Conservation (phyloP, 805 yeast genomes). For the Starmerella davenportii region DNA sequence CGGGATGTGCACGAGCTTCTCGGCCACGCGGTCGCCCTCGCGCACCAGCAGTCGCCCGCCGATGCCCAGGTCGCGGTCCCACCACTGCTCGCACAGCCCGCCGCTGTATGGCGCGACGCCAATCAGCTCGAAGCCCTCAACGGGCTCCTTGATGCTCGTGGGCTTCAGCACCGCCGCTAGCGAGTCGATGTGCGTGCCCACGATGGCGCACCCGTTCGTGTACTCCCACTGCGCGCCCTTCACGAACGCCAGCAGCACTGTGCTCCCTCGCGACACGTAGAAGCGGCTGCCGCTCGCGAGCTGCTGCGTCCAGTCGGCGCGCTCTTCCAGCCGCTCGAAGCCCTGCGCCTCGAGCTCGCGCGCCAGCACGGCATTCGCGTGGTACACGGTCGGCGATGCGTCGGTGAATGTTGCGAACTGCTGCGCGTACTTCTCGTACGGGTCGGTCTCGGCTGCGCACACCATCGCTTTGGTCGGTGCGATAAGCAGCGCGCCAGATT, state of each 20-base stretch:
- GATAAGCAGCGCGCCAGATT: no score
- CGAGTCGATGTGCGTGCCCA: constrained; percentile 94
- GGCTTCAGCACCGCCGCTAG: constrained; percentile 89
- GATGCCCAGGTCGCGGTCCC: constrained; percentile 85
- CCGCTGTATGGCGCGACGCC: constrained; percentile 96
- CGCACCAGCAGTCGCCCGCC: constrained; percentile 80
- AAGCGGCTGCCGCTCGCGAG: constrained; percentile 45
- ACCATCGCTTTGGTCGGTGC: no score
- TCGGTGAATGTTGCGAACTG: constrained; percentile 39
- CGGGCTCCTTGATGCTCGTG: constrained; percentile 40
- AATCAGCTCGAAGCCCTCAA: constrained; percentile 50
- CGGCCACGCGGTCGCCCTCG: constrained; percentile 29
- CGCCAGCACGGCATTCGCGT: constrained; percentile 59
- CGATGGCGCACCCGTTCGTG: constrained; percentile 70
- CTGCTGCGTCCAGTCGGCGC: constrained; percentile 38
- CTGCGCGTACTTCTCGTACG: background rate
- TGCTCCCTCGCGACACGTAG: constrained; percentile 75
- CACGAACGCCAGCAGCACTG: constrained; percentile 74
- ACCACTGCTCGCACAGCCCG: constrained; percentile 73
- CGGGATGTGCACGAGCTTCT: constrained; percentile 55
- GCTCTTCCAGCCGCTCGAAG: constrained; percentile 55
- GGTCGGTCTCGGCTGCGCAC: no score
- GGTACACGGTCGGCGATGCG: constrained; percentile 84
- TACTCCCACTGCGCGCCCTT: constrained; percentile 56
- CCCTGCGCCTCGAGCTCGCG: constrained; percentile 40